phyloP scores from a whole-genome alignment of 2,329 filamentous ascomycete species.

The Magnaporthiopsis rhizophila region DNA sequence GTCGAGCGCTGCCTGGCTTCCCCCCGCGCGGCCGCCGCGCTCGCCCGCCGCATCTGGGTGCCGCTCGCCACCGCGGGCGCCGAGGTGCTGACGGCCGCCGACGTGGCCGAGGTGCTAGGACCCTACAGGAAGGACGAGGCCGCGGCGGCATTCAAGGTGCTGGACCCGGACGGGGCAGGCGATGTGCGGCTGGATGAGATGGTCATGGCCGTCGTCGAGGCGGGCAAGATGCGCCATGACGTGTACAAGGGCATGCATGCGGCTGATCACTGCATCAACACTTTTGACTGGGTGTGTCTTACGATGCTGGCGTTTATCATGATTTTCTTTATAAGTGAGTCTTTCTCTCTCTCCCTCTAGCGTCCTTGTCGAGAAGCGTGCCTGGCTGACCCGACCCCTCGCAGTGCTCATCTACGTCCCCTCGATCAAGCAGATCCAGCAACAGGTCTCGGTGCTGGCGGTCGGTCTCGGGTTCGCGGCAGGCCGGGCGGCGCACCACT shows the following conservation, averaged over 20 bases:
- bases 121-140: conserved; percentile 18
- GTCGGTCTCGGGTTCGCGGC: conserved; percentile 62
- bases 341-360: neutral
- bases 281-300: conserved; percentile 21
- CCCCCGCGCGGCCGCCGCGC: conserved; percentile 17
- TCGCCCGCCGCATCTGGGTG: conserved; percentile 22
- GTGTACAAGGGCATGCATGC: conserved; percentile 21
- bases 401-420: conserved; percentile 17
- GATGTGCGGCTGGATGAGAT: conserved; percentile 22
- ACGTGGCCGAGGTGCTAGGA: conserved; percentile 21
- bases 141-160: conserved; percentile 30
- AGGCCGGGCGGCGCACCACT: conserved; percentile 62
- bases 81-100: conserved; percentile 14
- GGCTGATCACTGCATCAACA: conserved; percentile 22
- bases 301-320: conserved; percentile 17
- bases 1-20: conserved; percentile 20
- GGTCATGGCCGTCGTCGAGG: conserved; percentile 19
- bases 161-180: conserved; percentile 28
- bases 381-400: neutral
- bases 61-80: conserved; percentile 18
- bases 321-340: conserved; percentile 18
- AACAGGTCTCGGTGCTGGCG: conserved; percentile 17
- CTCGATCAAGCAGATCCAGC: conserved; percentile 20
- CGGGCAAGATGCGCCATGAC: conserved; percentile 17
- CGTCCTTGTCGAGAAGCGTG: neutral